Conservation (phyloP, 352 stramenopile species). For the Pythium sp. region DNA sequence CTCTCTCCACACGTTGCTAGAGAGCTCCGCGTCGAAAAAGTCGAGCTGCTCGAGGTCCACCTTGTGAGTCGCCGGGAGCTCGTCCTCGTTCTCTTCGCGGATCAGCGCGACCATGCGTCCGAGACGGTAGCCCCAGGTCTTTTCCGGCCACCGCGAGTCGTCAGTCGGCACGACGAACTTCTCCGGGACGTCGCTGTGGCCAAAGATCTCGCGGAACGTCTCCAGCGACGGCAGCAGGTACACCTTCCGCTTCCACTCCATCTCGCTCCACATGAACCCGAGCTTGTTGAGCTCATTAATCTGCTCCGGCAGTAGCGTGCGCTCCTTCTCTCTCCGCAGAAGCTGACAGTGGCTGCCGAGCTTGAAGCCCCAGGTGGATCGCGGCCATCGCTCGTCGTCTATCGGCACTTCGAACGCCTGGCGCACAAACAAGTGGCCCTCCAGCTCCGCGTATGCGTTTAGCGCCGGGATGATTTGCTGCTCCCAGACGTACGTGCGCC, state of each 20-base stretch:
- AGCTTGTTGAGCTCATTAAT: constrained; percentile 42
- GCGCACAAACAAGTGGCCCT: constrained; percentile 91
- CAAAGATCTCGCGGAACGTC: constrained; percentile 28
- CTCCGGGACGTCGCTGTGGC: constrained; percentile 39
- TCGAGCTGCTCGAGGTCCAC: constrained; percentile 33
- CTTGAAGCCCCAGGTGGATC: constrained; percentile 84
- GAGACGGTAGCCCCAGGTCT: constrained; percentile 21
- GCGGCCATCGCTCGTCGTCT: constrained; percentile 71
- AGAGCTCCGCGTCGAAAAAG: constrained; percentile 35
- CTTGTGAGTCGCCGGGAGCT: constrained; percentile 2
- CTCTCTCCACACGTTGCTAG: constrained; percentile 31
- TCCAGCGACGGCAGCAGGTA: constrained; percentile 47
- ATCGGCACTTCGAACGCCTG: constrained; percentile 86
- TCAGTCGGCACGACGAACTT: constrained; percentile 29
- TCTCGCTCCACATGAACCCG: constrained; percentile 67
- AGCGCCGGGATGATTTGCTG: constrained; percentile 76
- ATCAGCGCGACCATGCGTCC: constrained; percentile 21
- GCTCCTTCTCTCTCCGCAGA: constrained; percentile 67
- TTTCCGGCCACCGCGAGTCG: constrained; percentile 23
- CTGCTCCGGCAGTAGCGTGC: constrained; percentile 29
- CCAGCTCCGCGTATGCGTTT: constrained; percentile 68
- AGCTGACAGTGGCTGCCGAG: constrained; percentile 90
- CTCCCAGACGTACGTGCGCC: constrained; percentile 71
- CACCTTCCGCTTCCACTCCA: constrained; percentile 66
- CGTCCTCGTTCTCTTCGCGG: constrained; percentile 5